Conservation (phyloP, 2,329 filamentous ascomycete species). For the Botrytis fabae region DNA sequence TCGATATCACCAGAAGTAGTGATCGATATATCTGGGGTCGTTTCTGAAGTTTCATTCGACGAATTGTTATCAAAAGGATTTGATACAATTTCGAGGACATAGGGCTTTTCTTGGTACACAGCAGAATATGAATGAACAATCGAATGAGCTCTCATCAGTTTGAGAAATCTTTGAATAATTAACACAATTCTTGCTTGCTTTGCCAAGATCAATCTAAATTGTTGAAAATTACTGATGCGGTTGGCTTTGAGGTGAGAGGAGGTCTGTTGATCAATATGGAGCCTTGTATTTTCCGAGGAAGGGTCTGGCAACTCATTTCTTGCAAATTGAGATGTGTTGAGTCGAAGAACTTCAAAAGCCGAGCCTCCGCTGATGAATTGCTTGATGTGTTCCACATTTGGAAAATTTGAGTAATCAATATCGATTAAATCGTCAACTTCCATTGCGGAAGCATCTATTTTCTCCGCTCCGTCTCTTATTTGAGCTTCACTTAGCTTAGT, state of each 20-base stretch:
- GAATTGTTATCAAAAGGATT: neutral
- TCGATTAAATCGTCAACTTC: neutral
- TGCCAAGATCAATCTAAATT: neutral
- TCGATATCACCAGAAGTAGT: neutral
- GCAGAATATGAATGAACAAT: neutral
- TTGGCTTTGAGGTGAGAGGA: too few relatives aligned
- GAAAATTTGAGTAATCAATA: slow-evolving; percentile 2
- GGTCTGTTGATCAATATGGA: neutral
- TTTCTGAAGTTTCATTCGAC: neutral
- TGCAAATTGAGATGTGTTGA: neutral
- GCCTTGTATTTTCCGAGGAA: neutral
- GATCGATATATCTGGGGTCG: neutral
- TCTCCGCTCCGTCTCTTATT: neutral
- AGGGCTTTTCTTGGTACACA: neutral
- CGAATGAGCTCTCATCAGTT: neutral
- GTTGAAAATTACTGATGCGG: neutral
- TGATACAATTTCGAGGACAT: neutral
- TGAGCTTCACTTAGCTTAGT: neutral
- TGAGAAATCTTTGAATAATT: neutral
- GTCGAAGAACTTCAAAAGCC: neutral
- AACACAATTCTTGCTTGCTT: neutral
- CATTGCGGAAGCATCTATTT: neutral
- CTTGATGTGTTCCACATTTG: slow-evolving; percentile 5
- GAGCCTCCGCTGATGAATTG: neutral
- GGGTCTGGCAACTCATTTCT: neutral